A percentile compares a stretch with the other conserved stretches of the same genome.
Evolutionary conservation across 176 grass and related monocot genomes (phyloP).

Genomic region (Tillandsia leiboldiana): DNA sequence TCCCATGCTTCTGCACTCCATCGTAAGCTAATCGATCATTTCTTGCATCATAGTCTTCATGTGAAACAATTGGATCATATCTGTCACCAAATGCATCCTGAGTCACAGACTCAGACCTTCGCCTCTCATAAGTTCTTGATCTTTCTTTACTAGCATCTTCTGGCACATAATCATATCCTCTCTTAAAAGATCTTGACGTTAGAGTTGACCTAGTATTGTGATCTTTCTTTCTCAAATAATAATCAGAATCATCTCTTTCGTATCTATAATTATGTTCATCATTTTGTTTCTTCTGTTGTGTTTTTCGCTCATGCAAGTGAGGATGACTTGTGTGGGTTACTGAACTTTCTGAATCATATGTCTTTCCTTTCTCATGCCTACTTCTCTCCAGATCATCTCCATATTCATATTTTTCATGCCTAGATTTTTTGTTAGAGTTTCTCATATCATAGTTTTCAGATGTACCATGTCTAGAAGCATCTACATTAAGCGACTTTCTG

Average conservation of each 20-base stretch:
- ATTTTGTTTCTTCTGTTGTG: conserved; percentile 25
- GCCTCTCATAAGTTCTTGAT: conserved; percentile 26
- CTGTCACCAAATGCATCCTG: conserved; percentile 63
- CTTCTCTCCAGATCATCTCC: conserved; percentile 19
- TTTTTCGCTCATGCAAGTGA: conserved; percentile 10
- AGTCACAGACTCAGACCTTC: conserved; percentile 38
- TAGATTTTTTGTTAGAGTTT: conserved; percentile 22
- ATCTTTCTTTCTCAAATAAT: conserved; percentile 32
- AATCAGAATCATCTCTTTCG: conserved; percentile 30
- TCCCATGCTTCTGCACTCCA: conserved; percentile 6
- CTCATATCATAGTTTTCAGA: conserved; percentile 29
- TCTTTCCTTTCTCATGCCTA: conserved; percentile 24
- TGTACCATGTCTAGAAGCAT: conserved; percentile 35
- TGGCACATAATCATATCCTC: conserved; percentile 27
- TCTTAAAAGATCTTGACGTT: conserved; percentile 34
- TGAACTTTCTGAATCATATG: conserved; percentile 22
- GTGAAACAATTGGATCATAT: conserved; percentile 41
- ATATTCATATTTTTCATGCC: conserved; percentile 23
- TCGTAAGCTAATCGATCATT: conserved; percentile 18
- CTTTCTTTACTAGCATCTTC: conserved; percentile 30
- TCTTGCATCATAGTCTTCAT: conserved; percentile 38
- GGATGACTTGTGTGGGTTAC: conserved; percentile 14
- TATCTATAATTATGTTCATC: conserved; percentile 22
- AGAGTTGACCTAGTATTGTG: conserved; percentile 16
- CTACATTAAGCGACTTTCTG: conserved; percentile 36